A percentile compares a stretch with the other conserved stretches of the same genome.
Evolutionary conservation across 495 filamentous ascomycete species (phyloP).

Genomic region (Penicillium canariense): DNA sequence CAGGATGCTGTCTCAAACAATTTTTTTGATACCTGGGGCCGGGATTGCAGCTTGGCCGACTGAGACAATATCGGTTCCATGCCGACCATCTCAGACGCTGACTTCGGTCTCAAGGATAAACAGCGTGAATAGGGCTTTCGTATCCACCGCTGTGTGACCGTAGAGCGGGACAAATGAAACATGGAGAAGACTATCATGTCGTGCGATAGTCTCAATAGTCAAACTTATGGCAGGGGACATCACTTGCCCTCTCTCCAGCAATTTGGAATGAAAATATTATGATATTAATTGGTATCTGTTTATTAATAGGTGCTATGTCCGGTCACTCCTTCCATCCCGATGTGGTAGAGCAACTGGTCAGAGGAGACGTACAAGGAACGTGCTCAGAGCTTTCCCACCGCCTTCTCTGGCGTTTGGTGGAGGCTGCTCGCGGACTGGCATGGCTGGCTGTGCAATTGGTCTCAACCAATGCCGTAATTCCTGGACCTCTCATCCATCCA

Average conservation of each 20-base stretch:
- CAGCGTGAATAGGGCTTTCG: neutral
- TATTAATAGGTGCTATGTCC: too few species aligned
- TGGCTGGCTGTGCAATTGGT: slow-evolving; percentile 5
- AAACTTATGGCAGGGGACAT: too few species aligned
- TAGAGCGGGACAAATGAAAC: slow-evolving; percentile 11
- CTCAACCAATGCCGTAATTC: neutral
- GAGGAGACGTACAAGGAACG: too few species aligned
- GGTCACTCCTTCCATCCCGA: too few species aligned
- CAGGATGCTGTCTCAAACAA: slow-evolving; percentile 8
- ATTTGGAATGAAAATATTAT: too few species aligned
- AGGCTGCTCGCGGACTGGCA: neutral
- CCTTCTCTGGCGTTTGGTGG: neutral
- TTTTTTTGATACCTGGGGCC: neutral
- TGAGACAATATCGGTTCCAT: slow-evolving; percentile 2
- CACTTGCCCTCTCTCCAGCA: too few species aligned
- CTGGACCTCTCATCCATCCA: slow-evolving; percentile 2
- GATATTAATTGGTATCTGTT: too few species aligned
- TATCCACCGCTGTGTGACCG: slow-evolving; percentile 14
- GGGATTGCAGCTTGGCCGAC: neutral
- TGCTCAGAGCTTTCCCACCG: too few species aligned
- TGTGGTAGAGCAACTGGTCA: too few species aligned
- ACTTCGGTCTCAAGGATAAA: neutral
- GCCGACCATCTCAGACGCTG: neutral
- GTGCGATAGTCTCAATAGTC: neutral
- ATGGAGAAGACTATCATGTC: slow-evolving; percentile 3